Evolutionary conservation across 2,329 filamentous ascomycete species (phyloP), one percentile per base, ranked within the genome.

Genomic region (Exophiala oligosperma): DNA sequence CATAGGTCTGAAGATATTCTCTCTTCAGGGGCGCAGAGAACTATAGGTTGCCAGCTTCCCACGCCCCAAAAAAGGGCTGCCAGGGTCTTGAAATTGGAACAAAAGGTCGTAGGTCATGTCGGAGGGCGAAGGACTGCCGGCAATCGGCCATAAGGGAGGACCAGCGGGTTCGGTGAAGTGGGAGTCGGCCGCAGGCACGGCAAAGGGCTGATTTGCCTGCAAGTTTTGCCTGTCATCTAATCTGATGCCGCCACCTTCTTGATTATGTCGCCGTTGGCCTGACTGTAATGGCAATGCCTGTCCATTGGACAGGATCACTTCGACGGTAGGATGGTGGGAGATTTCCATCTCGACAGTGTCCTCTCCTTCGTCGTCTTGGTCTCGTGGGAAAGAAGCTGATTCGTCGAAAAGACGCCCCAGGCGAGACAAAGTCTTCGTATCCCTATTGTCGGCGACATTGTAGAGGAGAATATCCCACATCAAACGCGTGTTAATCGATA

Each of bases 381-480:
- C 51, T 29, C n/a, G n/a, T 37, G 11, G 23, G 56, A 28, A 67
- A 48, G 32, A 70, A 67, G 12, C 17, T 17, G 64, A 63, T 1
- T 59, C 40, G 32, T 70, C 64, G 38, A 71, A 71, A 4, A 70
- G 17, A 17, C 17, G 62, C 3, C 64, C 64, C 23, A 61, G 54
- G 2, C 63, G 63, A 2, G 57, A 46, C 4, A 48, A 48, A 17
- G 17, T 17, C 17, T 17, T 29, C 21, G 37, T 8, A 35, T 59
- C 6, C 50, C 35, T n/a, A 17, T 23, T 58, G 43, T 52, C 61
- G 4, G 58, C 56, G 26, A 62, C 60, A n/a, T 57, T 64, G 49
- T 69, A 68, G 5, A 65, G 61, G 29, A 71, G 64, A 49, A 71
- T 70, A 24, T 69, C 67, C 69, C 69, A 71, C 69, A 71, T 71